Base-by-base conservation (phyloP, 805 yeast species). In the Alloascoidea africana region DNA sequence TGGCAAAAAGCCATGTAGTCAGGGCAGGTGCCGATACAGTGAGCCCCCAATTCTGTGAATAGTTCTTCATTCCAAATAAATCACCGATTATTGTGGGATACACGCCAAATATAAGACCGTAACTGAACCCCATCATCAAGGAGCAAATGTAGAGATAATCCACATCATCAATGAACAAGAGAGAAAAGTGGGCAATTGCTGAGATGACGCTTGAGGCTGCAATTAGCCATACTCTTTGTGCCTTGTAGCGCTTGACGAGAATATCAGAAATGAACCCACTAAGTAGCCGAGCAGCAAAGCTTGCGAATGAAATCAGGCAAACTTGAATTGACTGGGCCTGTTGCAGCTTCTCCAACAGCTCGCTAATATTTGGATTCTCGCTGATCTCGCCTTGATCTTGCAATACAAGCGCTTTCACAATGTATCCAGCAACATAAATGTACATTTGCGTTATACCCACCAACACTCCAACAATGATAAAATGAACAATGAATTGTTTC, bases 61-160 rank as follows among this genome's bases (percentile, higher is more conserved):
- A 81, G 0, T 73, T 67, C 4, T 57, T 62, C 0, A 82, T 67
- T 2, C 87, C 87, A 56, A 78, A 79, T 11, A 63, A 59, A 44
- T 81, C 93, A 0, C 86, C 86, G 18, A 79, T 64, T 2, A 78
- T 65, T 1, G 87, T 79, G 2, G 93, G 93, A 51, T 75, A 76
- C 0, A 78, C 70, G 0, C 89, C 89, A 56, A 76, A 79, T 3
- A 72, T 55, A 17, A 79, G 61, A 0, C 93, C 93, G 55, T 77
- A 81, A 15, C 82, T 67, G 19, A 64, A 59, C 0, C 91, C 91
- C 38, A 72, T 63, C 3, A 75, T 48, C 3, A 65, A 23, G n/a
- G 13, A 8, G 8, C 13, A 23, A 8, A 23, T 23, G 8, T 8
- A 8, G 8, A 23, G n/a, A 23, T 23, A 8, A n/a, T 23, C n/a